Conservation (phyloP, 331 rosid species). For the Arachis monticola region DNA sequence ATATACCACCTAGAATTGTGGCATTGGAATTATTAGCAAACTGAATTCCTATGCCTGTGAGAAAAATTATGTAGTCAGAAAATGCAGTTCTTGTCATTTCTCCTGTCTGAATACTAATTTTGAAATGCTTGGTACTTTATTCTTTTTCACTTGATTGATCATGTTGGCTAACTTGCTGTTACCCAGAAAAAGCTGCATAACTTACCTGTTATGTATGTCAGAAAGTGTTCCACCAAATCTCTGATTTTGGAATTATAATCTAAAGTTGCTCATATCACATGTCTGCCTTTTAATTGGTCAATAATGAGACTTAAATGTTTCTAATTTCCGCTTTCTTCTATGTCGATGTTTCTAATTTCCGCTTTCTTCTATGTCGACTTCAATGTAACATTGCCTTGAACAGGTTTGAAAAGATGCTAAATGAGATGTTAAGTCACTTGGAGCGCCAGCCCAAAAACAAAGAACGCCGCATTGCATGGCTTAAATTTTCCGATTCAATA, state of each 20-base stretch:
- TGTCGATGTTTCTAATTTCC: conserved; percentile 7
- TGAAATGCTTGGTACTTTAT: conserved; percentile 10
- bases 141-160: conserved; percentile 1
- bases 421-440: conserved; percentile 91
- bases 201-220: conserved; percentile 1
- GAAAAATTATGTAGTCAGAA: conserved; percentile 24
- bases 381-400: conserved; percentile 28
- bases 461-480: conserved; percentile 93
- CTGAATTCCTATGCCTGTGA: background rate
- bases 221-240: conserved; percentile 21
- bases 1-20: conserved; percentile 11
- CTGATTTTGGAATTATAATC: conserved; percentile 21
- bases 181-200: background rate
- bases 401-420: conserved; percentile 89
- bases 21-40: conserved; percentile 28
- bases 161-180: background rate
- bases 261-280: conserved; percentile 24
- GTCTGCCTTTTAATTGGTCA: conserved; percentile 16
- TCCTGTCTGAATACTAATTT: conserved; percentile 10
- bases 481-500: conserved; percentile 62
- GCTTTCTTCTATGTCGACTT: conserved; percentile 24
- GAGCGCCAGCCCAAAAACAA: conserved; percentile 92
- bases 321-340: too few relatives aligned
- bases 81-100: background rate
- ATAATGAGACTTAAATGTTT: conserved; percentile 12